These are phyloP conservation scores for Biscogniauxia sp. DNA, from an alignment of 2,329 filamentous ascomycete genomes.

Conservation along the genomic window DNA sequence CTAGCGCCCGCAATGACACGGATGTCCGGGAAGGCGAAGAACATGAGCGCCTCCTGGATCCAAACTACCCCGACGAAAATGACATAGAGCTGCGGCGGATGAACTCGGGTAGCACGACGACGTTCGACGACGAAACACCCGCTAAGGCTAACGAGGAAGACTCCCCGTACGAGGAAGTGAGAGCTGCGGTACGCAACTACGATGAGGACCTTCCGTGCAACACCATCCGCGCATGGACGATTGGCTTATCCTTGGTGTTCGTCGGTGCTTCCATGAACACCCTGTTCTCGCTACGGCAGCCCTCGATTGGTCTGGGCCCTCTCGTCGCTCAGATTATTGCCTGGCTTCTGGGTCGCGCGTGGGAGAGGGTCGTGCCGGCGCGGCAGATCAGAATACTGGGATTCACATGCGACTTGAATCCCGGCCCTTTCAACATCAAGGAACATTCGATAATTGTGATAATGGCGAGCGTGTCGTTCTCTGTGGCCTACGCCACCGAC, in stretches of 20 bases:
- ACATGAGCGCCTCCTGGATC: conserved; percentile 56
- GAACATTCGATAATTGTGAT: conserved; percentile 67
- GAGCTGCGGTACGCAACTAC: conserved; percentile 62
- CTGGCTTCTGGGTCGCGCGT: conserved; percentile 61
- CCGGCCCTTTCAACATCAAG: conserved; percentile 68
- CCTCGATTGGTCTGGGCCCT: conserved; percentile 58
- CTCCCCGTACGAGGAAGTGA: conserved; percentile 66
- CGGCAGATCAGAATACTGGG: conserved; percentile 52
- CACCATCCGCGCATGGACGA: conserved; percentile 63
- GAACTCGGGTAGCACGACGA: conserved; percentile 18
- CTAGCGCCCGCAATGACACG: conserved; percentile 35
- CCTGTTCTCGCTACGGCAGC: conserved; percentile 60
- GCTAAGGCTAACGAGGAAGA: conserved; percentile 44
- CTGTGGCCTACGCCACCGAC: conserved; percentile 69
- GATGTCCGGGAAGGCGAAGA: conserved; percentile 48
- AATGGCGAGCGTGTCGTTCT: conserved; percentile 71
- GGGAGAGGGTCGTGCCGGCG: conserved; percentile 55
- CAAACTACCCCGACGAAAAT: conserved; percentile 47
- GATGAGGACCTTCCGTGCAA: conserved; percentile 66
- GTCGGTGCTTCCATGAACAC: conserved; percentile 62
- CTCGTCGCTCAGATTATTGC: conserved; percentile 63
- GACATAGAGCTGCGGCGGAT: conserved; percentile 31
- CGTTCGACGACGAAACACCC: conserved; percentile 28
- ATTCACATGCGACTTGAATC: conserved; percentile 57
- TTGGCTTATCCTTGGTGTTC: conserved; percentile 56